Base-by-base conservation (phyloP, 1,284 basidiomycete species). In the Marasmius fiardii region DNA sequence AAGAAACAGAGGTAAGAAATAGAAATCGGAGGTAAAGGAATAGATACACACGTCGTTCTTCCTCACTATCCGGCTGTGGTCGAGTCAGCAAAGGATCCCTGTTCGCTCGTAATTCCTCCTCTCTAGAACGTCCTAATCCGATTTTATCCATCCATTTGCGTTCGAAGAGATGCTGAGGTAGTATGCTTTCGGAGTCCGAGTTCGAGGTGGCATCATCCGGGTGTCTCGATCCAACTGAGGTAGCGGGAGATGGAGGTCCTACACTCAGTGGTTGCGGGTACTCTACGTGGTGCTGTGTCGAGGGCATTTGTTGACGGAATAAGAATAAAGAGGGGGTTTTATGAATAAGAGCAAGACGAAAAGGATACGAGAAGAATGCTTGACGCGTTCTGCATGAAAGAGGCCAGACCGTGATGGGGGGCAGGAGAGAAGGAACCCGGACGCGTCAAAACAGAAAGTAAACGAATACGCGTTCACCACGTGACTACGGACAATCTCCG, bases 151-250 rank as follows among this genome's bases (percentile, higher is more conserved):
- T 71, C 67, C 77, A 78, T 65, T 82, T 86, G 53, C 67, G 66
- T 59, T 79, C 78, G 60, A 89, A 85, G 0, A 70, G 76, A 28
- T 68, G 64, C 52, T 81, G 74, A 44, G 70, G 71, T 37, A 86
- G 65, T 47, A 77, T 74, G 2, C 64, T 64, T 59, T 83, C 83
- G 8, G 67, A 66, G 62, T 90, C 87, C 12, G 78, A 81, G 21
- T 71, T 67, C 14, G 74, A 74, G 1, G 85, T 86, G 61, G 83
- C 80, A 65, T 90, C 88, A 23, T 74, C 74, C 6, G 75, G 79
- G 56, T 88, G 85, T 7, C 78, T 72, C 28, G 86, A 88, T 52
- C 84, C 86, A 43, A 90, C 77, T 5, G 88, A 88, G 59, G 84
- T 87, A 14, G 85, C 80, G 18, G 88, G 88, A 2, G 88, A 90